A percentile compares a stretch with the other conserved stretches of the same genome.
Conservation (phyloP, 345 rosid species). For the Gynandropsis gynandra region DNA sequence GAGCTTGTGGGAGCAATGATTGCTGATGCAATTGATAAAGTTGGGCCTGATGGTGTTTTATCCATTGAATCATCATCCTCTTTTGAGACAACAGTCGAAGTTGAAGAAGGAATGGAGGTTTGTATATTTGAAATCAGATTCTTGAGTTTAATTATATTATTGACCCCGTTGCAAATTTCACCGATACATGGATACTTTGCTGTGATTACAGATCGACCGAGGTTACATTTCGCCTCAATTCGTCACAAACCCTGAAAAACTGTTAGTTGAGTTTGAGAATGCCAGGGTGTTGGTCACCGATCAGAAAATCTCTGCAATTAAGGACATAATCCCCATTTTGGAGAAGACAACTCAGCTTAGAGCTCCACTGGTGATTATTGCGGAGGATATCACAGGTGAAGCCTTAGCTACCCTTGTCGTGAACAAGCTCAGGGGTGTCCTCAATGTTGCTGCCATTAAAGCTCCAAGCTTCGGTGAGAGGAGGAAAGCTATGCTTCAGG, state of each 20-base stretch:
- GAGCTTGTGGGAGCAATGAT: constrained; percentile 90
- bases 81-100: constrained; percentile 89
- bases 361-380: constrained; percentile 84
- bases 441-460: constrained; percentile 89
- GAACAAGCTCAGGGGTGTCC: constrained; percentile 85
- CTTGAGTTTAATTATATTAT: not conserved
- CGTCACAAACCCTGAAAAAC: constrained; percentile 87
- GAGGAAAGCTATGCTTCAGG: constrained; percentile 94
- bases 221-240: constrained; percentile 96
- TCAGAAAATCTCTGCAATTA: constrained; percentile 87
- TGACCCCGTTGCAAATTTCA: not conserved
- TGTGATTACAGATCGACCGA: constrained; percentile 66
- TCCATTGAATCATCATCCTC: constrained; percentile 98
- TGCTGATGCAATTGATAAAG: constrained; percentile 98
- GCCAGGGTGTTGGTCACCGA: constrained; percentile 87
- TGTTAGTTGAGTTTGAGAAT: constrained; percentile 87
- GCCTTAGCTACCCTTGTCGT: constrained; percentile 94
- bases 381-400: constrained; percentile 94
- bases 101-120: constrained; percentile 99
- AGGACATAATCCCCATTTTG: constrained; percentile 82
- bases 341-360: constrained; percentile 93
- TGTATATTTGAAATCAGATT: not conserved
- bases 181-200: not conserved
- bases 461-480: constrained; percentile 98
- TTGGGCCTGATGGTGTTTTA: constrained; percentile 97